Evolutionary conservation across 208 protist genomes (phyloP), one percentile per base, ranked within the genome.

Genomic region (Trypanosoma mega): DNA sequence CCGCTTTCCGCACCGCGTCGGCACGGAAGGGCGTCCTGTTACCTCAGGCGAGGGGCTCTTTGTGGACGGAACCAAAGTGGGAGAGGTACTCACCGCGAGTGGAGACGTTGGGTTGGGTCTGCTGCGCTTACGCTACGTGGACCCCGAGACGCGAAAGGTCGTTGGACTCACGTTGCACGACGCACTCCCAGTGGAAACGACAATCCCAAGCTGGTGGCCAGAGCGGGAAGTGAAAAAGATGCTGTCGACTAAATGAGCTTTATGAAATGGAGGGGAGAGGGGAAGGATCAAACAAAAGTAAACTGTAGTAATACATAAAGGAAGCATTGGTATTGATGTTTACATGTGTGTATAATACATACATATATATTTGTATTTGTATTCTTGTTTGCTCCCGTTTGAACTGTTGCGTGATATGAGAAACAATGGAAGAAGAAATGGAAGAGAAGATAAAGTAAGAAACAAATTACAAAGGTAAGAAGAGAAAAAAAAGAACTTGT

Each of bases 181-280:
- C 21, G 81, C 68, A 39, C 58, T 55, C 11, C 59, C 63, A 39
- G 79, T 89, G 34, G 20, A 18, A 6, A 66, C 60, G 21, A 47
- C 46, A 7, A 66, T 93, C 30, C 88, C 88, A 0, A 53, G 58
- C 12, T 94, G 88, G 85, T 94, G 88, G 85, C 80, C 83, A 8
- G 49, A 55, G 16, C 84, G 80, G 72, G 69, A 83, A 46, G 64
- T 94, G 44, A 73, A 73, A 59, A 94, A 91, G 56, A 50, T 89
- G 21, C 57, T 92, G 14, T 82, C 81, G 58, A 80, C 79, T 56
- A 30, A 51, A 11, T 30, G 37, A 18, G 0, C 9, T 14, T 11
- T 24, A 7, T 18, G 21, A 24, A 23, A 23, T 11, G 57, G 36
- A 26, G 37, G 7, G 26, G 23, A 5, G n/a, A 34, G 30, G n/a